These are phyloP conservation scores for Aureobasidium pullulans DNA, from an alignment of 2,329 filamentous ascomycete species.

Conservation along the genomic window DNA sequence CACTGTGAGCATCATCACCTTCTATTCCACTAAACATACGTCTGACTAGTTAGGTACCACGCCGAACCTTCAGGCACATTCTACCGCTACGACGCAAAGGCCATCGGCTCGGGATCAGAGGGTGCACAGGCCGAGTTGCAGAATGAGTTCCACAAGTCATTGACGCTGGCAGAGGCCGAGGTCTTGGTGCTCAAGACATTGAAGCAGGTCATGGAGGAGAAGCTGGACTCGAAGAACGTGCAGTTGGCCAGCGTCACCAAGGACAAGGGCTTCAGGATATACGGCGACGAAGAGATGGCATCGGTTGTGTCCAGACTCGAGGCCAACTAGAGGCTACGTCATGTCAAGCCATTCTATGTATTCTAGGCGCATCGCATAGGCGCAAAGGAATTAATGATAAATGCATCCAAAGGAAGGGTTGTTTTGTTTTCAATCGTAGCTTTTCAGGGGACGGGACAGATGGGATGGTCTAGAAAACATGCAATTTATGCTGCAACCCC, in stretches of 20 bases:
- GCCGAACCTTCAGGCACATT: conserved; percentile 97
- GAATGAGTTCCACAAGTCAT: conserved; percentile 97
- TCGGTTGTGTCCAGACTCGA: conserved; percentile 75
- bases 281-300: conserved; percentile 95
- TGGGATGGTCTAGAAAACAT: conserved; percentile 7
- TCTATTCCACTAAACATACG: not conserved
- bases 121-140: conserved; percentile 96
- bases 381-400: conserved; percentile 13
- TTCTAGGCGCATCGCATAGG: conserved; percentile 13
- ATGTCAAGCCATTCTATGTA: conserved; percentile 4
- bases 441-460: not conserved
- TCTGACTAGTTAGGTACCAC: conserved; percentile 59
- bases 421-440: not conserved
- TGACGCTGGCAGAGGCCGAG: conserved; percentile 88
- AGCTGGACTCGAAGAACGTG: conserved; percentile 97
- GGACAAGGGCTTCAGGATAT: conserved; percentile 97
- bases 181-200: conserved; percentile 93
- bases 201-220: conserved; percentile 99
- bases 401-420: not conserved
- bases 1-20: conserved; percentile 51
- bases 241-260: conserved; percentile 96
- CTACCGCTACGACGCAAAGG: conserved; percentile 98
- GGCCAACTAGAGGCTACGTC: conserved; percentile 32
- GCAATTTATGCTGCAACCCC: conserved; percentile 7
- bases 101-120: conserved; percentile 94